Evolutionary conservation across 2,329 filamentous ascomycete species (phyloP).

Genomic region (Fusarium secorum): DNA sequence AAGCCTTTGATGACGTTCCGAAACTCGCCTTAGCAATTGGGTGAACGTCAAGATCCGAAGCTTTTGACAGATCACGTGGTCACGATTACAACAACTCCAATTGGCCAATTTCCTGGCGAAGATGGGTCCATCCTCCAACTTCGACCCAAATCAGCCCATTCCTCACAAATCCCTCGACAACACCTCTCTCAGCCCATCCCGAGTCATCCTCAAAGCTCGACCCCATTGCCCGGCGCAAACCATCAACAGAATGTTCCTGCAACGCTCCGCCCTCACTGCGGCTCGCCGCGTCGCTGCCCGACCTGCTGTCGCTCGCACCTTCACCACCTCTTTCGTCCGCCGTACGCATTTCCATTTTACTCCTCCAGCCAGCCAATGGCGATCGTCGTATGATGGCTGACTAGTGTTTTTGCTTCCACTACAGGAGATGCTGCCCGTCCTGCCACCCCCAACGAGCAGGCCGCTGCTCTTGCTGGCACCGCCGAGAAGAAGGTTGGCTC

Average conservation of each 20-base stretch:
- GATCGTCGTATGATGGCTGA: slow-evolving; percentile 46
- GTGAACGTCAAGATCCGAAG: slow-evolving; percentile 20
- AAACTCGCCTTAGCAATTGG: slow-evolving; percentile 26
- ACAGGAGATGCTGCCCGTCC: slow-evolving; percentile 52
- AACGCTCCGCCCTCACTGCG: slow-evolving; percentile 67
- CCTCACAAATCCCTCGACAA: slow-evolving; percentile 57
- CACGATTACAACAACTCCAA: slow-evolving; percentile 31
- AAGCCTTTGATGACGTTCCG: slow-evolving; percentile 22
- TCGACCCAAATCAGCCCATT: slow-evolving; percentile 56
- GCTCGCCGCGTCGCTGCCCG: slow-evolving; percentile 65
- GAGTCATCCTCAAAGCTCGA: slow-evolving; percentile 35
- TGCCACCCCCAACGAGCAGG: slow-evolving; percentile 48
- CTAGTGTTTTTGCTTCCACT: slow-evolving; percentile 30
- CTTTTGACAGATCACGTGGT: slow-evolving; percentile 46
- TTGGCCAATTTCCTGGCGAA: slow-evolving; percentile 48
- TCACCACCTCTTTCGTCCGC: slow-evolving; percentile 67
- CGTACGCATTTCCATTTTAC: slow-evolving; percentile 55
- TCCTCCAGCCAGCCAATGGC: slow-evolving; percentile 36
- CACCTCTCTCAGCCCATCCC: slow-evolving; percentile 41
- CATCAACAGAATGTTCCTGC: slow-evolving; percentile 62
- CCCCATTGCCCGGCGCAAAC: slow-evolving; percentile 37
- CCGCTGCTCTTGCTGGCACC: slow-evolving; percentile 48
- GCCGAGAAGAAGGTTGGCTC: slow-evolving; percentile 56
- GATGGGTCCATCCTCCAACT: slow-evolving; percentile 46
- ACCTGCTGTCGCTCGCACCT: slow-evolving; percentile 64